These are phyloP conservation scores for Pythium vanterpoolii DNA, from an alignment of 352 stramenopile genomes.

Conservation along the genomic window DNA sequence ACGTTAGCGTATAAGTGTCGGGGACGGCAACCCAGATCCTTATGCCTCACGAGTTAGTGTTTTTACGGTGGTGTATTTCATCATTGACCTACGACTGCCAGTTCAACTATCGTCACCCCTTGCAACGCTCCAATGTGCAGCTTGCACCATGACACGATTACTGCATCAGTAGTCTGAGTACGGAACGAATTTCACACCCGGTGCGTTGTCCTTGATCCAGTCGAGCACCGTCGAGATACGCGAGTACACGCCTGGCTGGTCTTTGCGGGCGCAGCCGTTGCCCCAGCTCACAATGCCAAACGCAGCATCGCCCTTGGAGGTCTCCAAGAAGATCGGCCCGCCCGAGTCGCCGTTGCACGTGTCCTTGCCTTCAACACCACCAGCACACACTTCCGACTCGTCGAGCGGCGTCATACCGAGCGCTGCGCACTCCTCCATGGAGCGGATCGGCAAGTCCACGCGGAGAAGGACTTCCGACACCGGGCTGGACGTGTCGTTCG, in stretches of 20 bases:
- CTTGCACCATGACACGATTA: too few species aligned
- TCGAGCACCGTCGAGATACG: not conserved
- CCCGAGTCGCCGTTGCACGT: conserved; percentile 5
- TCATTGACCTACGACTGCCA: too few species aligned
- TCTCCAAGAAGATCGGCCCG: not conserved
- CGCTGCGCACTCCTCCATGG: not conserved
- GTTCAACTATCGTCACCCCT: too few species aligned
- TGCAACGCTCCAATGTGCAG: too few species aligned
- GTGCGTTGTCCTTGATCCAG: conserved; percentile 8
- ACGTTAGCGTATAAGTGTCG: too few species aligned
- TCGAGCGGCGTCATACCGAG: not conserved
- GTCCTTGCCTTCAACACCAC: conserved; percentile 1
- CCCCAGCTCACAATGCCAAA: conserved; percentile 2
- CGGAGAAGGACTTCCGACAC: conserved; percentile 2
- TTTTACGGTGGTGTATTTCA: too few species aligned
- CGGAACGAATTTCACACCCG: not conserved
- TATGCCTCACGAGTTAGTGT: too few species aligned
- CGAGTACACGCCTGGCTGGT: conserved; percentile 9
- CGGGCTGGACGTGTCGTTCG: conserved; percentile 7
- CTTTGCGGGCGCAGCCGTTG: not conserved
- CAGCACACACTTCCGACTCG: not conserved
- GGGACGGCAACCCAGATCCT: too few species aligned
- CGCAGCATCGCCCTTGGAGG: not conserved
- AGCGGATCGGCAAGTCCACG: not conserved
- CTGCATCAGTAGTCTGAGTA: too few species aligned